A percentile compares a stretch with the other conserved stretches of the same genome.
Evolutionary conservation across 768 basidiomycete species (phyloP).

Genomic region (Pulveroboletus sp.): DNA sequence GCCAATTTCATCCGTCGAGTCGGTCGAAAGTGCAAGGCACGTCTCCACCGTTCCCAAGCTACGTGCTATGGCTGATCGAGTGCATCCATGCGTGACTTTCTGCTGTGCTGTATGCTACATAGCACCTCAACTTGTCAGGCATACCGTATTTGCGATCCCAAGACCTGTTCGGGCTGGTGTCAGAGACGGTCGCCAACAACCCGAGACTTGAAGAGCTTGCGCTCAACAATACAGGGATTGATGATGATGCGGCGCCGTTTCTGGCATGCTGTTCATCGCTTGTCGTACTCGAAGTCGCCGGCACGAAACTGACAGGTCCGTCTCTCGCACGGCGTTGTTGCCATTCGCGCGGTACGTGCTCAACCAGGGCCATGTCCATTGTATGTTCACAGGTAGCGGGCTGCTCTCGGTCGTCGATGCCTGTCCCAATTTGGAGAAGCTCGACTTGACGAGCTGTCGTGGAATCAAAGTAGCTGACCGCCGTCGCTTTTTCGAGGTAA

Average conservation of each 20-base stretch:
- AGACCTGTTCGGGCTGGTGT: conserved; percentile 48
- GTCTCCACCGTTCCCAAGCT: not conserved
- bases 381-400: conserved; percentile 40
- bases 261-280: conserved; percentile 50
- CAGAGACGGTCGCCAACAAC: conserved; percentile 5
- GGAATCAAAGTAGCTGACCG: conserved; percentile 55
- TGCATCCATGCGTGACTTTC: not conserved
- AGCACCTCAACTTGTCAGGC: conserved; percentile 58
- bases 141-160: conserved; percentile 46
- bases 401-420: conserved; percentile 54
- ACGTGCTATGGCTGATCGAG: not conserved
- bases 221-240: conserved; percentile 58
- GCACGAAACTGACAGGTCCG: conserved; percentile 59
- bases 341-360: not conserved
- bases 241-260: conserved; percentile 50
- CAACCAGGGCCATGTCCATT: not conserved
- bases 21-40: conserved; percentile 56
- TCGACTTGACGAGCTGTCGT: conserved; percentile 66
- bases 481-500: conserved; percentile 61
- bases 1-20: conserved; percentile 45
- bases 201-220: conserved; percentile 44
- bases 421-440: conserved; percentile 46
- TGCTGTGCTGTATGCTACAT: not conserved
- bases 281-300: conserved; percentile 45
- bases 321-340: not conserved